Evolutionary conservation across 768 basidiomycete species (phyloP).

Genomic region (Lactarius hengduanensis): DNA sequence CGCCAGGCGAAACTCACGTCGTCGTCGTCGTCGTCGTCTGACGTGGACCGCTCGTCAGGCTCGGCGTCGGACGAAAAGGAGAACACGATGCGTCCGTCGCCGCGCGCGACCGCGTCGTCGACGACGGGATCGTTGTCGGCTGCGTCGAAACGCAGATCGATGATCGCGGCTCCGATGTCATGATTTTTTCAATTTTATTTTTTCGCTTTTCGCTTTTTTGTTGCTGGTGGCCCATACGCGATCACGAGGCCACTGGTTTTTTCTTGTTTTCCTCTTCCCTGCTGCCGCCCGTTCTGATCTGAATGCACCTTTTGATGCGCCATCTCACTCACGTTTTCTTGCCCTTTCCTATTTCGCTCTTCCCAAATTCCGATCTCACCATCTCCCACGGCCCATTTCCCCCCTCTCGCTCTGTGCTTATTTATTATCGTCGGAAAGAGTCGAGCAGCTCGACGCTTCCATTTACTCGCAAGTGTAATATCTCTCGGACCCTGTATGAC

Average conservation of each 20-base stretch:
- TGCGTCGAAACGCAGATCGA: constrained; percentile 23
- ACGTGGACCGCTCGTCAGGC: constrained; percentile 14
- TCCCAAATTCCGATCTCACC: background rate
- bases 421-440: background rate
- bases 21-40: constrained; percentile 10
- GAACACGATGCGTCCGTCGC: constrained; percentile 18
- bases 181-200: constrained; percentile 3
- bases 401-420: background rate
- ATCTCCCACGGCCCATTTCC: background rate
- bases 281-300: constrained; percentile 10
- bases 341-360: background rate
- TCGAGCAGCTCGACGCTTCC: background rate
- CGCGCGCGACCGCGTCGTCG: background rate
- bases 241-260: background rate
- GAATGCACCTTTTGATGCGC: background rate
- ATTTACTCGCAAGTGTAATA: constrained; percentile 16
- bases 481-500: constrained; percentile 16
- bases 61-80: constrained; percentile 24
- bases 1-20: constrained; percentile 20
- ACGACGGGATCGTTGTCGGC: constrained; percentile 11
- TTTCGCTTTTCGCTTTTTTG: background rate
- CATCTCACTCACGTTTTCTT: constrained; percentile 1
- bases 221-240: background rate
- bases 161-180: constrained; percentile 16
- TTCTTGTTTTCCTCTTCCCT: background rate